Evolutionary conservation across 2,329 filamentous ascomycete species (phyloP), one percentile per base, ranked within the genome.

Genomic region (Leptodontidium sp.): DNA sequence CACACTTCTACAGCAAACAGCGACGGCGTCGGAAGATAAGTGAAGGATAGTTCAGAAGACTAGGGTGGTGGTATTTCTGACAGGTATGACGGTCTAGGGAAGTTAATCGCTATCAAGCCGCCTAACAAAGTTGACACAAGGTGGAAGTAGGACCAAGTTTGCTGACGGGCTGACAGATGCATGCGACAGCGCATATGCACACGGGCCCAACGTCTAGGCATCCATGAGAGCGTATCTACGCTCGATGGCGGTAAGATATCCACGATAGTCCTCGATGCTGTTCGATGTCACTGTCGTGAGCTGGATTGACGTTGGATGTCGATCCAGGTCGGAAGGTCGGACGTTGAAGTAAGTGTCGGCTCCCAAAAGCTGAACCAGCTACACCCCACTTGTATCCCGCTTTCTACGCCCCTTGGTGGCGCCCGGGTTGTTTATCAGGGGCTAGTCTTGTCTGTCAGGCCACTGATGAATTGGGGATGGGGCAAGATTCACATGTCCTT

Each of bases 341-440:
- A 57, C 50, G 61, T 65, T 67, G 32, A 65, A 70, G 64, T 70
- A 67, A 62, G 40, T 40, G 29, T 47, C 26, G 50, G 24, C 45
- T 26, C 49, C 38, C n/a, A 50, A 21, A n/a, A 24, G 17, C 47
- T 21, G 24, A n/a, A 32, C 17, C 50, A 29, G 29, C 55, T 62
- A 47, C 40, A 64, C 58, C 63, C 67, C 64, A 63, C 67, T 49
- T 45, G 21, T 58, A 58, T 63, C 67, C 67, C 57, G 58, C 61
- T 61, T 29, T 50, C 24, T 17, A 26, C 40, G 43, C 15, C 26
- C 50, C 26, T 55, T 45, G 2, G 61, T 61, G 61, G 61, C 65
- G 59, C 17, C 38, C 38, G 38, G 58, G 64, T 55, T 53, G 53
- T 15, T 40, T 29, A 21, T 26, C n/a, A 45, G 11, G 38, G 32